Evolutionary conservation across 352 stramenopile species (phyloP).

Genomic region (Pythium aristosporum): DNA sequence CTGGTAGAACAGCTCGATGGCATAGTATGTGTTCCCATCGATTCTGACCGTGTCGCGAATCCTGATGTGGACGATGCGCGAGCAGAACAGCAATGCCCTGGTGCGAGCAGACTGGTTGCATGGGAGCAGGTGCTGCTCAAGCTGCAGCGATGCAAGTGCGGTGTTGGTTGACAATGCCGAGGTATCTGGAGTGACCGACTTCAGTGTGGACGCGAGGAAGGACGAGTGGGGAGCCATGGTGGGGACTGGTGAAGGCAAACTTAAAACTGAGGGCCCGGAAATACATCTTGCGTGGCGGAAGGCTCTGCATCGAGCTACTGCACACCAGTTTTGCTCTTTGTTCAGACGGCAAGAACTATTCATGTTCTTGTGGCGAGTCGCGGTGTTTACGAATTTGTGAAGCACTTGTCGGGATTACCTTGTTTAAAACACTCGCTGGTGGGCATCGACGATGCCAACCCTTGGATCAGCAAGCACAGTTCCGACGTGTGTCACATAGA

Average conservation of each 20-base stretch:
- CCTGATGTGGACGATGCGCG: conserved; percentile 48
- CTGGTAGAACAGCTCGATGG: conserved; percentile 51
- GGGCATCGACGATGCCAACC: too few species aligned
- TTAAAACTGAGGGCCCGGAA: background rate
- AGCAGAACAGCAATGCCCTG: conserved; percentile 30
- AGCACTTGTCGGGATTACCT: background rate
- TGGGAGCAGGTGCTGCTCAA: background rate
- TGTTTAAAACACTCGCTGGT: conserved; percentile 14
- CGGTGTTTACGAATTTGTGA: background rate
- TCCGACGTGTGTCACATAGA: too few species aligned
- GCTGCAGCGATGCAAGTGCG: background rate
- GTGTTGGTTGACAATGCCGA: background rate
- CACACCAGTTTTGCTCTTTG: too few species aligned
- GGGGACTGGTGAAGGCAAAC: background rate
- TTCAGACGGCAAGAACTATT: too few species aligned
- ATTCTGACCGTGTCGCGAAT: conserved; percentile 46
- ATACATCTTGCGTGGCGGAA: too few species aligned
- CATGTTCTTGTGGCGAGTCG: too few species aligned
- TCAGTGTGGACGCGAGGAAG: background rate
- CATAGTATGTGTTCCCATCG: conserved; percentile 46
- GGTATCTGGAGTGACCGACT: background rate
- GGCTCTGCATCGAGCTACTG: background rate
- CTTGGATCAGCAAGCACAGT: too few species aligned
- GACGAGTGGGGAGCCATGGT: conserved; percentile 9
- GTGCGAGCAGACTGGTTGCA: conserved; percentile 7